Conservation (phyloP, 2,329 filamentous ascomycete species). For the Colletotrichum sp. region DNA sequence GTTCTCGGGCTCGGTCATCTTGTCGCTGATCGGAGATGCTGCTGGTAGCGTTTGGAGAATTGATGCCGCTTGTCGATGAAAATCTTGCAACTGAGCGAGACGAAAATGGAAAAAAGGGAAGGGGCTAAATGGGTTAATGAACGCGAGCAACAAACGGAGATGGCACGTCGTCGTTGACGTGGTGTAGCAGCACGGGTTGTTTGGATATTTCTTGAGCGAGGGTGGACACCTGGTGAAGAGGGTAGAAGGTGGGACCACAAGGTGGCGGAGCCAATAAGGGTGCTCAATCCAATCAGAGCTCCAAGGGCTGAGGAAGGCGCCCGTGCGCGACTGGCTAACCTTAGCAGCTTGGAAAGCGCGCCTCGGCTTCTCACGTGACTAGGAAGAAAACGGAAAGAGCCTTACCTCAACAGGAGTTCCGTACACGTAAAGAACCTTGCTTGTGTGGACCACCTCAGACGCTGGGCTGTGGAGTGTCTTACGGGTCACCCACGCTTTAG, state of each 20-base stretch:
- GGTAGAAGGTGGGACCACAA: slow-evolving; percentile 10
- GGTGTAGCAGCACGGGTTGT: not conserved
- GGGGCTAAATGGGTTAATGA: not conserved
- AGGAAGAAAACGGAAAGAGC: not conserved
- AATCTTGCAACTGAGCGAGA: not conserved
- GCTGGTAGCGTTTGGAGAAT: too few relatives aligned
- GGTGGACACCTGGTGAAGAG: not conserved
- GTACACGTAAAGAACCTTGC: not conserved
- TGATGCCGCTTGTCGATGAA: not conserved
- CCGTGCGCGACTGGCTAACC: not conserved
- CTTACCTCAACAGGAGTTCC: not conserved
- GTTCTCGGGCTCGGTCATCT: slow-evolving; percentile 80
- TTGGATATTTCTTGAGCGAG: slow-evolving; percentile 18
- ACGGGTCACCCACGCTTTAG: not conserved
- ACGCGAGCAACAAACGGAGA: not conserved
- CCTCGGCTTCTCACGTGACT: not conserved
- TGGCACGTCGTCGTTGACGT: not conserved
- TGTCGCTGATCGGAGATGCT: slow-evolving; percentile 25
- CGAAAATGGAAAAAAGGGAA: not conserved
- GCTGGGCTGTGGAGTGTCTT: not conserved
- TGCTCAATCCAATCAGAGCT: slow-evolving; percentile 18
- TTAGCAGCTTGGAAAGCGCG: not conserved
- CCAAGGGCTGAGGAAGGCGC: not conserved
- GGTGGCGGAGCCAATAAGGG: slow-evolving; percentile 6
- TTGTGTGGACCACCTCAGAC: not conserved